Evolutionary conservation across 1,139 yeast species (phyloP), one percentile per base, ranked within the genome.

Genomic region (Geotrichum cucujoidarum): DNA sequence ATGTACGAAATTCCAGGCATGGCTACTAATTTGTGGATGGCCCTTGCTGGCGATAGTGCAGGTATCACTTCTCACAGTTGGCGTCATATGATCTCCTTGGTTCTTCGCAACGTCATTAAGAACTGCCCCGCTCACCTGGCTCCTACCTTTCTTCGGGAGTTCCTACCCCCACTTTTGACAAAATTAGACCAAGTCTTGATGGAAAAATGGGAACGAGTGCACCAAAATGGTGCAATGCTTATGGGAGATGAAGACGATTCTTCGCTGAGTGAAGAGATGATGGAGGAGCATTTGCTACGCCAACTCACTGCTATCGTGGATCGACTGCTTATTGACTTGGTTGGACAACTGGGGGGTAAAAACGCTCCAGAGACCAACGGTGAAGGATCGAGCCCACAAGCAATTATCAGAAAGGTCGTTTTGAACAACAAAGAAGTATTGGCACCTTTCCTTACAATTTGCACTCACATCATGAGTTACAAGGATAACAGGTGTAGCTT

Each of bases 281-380:
- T 92, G 86, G 97, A 92, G 58, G 98, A 92, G 63, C 96, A 92
- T 64, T 76, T 92, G 74, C 72, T 92, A 54, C 74, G 98, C 55
- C 97, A 92, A 65, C 75, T 92, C 48, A 89, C 97, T 0, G 95
- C 95, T 1, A 89, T 95, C 5, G 89, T 87, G n/a, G 96, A 86
- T 38, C 72, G 97, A 53, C 74, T 90, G 60, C 68, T 92, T 56
- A 87, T 92, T 70, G 98, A 92, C 64, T 74, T 89, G 48, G 86
- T 86, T 27, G 95, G 96, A 10, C 97, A 89, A 63, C 49, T 53
- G 7, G 63, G 61, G 6, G 55, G 49, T 3, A 52, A 50, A 34
- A 17, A 52, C 2, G 50, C 50, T 6, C 42, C 47, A 8, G 46
- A 53, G 43, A 38, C 61, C 32, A 49, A 55, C 43, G 52, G 56